These are phyloP conservation scores for Solanum lycopersicoides DNA, from an alignment of 257 asterid species.

Conservation along the genomic window DNA sequence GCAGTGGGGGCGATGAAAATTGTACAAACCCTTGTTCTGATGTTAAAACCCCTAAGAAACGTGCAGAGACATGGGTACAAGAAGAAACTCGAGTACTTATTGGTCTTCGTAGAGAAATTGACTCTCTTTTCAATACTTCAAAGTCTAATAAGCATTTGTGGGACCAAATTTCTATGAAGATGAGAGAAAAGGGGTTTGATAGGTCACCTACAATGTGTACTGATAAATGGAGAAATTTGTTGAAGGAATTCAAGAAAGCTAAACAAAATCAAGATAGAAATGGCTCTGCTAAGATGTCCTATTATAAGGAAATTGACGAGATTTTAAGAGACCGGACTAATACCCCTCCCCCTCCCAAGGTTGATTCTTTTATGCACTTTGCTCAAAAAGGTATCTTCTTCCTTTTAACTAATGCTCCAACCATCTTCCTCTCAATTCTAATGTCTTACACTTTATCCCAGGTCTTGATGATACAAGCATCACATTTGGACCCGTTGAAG, in stretches of 20 bases:
- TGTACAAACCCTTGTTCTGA: conserved; percentile 26
- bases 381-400: conserved; percentile 55
- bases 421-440: not conserved
- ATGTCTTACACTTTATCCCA: not conserved
- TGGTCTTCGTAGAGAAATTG: conserved; percentile 58
- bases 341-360: conserved; percentile 33
- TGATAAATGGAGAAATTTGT: conserved; percentile 87
- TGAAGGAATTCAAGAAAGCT: conserved; percentile 77
- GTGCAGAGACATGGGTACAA: conserved; percentile 90
- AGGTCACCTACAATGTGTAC: conserved; percentile 93
- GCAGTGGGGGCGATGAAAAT: conserved; percentile 31
- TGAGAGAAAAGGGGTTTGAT: conserved; percentile 90
- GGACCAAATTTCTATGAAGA: conserved; percentile 75
- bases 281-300: conserved; percentile 50
- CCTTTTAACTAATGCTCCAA: not conserved
- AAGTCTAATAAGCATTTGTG: conserved; percentile 83
- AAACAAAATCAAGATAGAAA: conserved; percentile 48
- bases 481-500: conserved; percentile 27
- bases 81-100: conserved; percentile 72
- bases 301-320: conserved; percentile 71
- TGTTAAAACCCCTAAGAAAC: conserved; percentile 36
- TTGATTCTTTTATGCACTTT: conserved; percentile 72
- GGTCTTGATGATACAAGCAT: conserved; percentile 20
- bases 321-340: conserved; percentile 49
- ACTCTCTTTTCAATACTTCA: conserved; percentile 64